Base-by-base conservation (phyloP, 192 early-diverging fungal species). In the Haplosporangium gracile region DNA sequence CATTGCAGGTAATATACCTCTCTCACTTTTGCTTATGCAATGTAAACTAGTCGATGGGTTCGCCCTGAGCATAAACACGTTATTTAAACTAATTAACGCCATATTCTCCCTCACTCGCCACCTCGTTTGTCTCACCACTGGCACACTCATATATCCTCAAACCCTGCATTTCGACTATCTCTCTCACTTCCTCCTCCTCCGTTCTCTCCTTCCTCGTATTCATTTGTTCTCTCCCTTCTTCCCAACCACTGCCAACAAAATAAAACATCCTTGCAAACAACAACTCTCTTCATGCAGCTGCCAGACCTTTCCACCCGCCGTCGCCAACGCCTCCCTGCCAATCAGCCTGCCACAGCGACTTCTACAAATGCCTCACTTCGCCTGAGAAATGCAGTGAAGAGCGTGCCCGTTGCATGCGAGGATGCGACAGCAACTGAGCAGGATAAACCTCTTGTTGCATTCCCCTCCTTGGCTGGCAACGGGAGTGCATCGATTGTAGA, bases 321-420 rank as follows among this genome's bases (percentile, higher is more conserved):
- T 39, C 36, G 63, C 77, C 82, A 32, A 16, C 32, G 9, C 68
- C 82, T 13, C n/a, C 77, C 13, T 84, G 77, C 45, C 82, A 68
- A 11, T 75, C 82, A 7, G 72, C 82, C 13, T 84, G 82, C 72
- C 63, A 70, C 15, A 55, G 55, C n/a, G 82, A 84, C 18, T 84
- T n/a, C 39, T 71, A 79, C 69, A 84, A 84, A 75, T 84, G 82
- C 51, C 74, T 84, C 38, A 78, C 43, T 47, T 42, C 71, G 2
- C 76, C 71, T 2, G 68, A 57, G 5, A 47, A 24, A 5, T 83
- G 82, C 68, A 24, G 10, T 13, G 53, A 53, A 1, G 70, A 83
- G 42, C 16, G 26, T 6, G 36, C 57, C 26, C 13, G 8, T 16
- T 83, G 82, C 29, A 7, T 75, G 76, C 29, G 9, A 0, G 40